These are phyloP conservation scores for Eutrema yunnanense DNA, from an alignment of 345 rosid genomes.

Conservation along the genomic window DNA sequence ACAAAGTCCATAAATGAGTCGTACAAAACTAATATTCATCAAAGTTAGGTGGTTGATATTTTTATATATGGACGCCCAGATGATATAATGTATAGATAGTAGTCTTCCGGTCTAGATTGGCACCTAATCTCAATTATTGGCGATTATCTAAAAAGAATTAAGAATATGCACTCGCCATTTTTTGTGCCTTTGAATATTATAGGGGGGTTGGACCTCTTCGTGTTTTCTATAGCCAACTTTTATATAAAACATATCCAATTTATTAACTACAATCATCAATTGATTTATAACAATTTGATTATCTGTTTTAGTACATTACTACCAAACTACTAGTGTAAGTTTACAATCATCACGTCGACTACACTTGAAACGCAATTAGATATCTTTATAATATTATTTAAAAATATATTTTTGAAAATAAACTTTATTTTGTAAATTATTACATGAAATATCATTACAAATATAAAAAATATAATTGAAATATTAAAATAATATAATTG, in stretches of 20 bases:
- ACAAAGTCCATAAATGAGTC: background rate
- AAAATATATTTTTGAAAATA: too few species aligned
- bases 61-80: background rate
- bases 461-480: too few species aligned
- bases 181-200: background rate
- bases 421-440: too few species aligned
- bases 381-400: too few species aligned
- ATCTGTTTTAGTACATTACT: background rate
- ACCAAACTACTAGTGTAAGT: background rate
- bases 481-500: too few species aligned
- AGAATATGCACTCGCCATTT: background rate
- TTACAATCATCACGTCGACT: background rate
- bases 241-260: background rate
- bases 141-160: background rate
- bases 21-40: background rate
- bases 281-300: background rate
- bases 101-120: background rate
- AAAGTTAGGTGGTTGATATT: slow-evolving; percentile 4
- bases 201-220: background rate
- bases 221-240: background rate
- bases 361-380: background rate
- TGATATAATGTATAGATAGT: too few species aligned
- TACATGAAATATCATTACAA: too few species aligned
- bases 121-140: slow-evolving; percentile 21
- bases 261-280: background rate